Evolutionary conservation across 768 basidiomycete genomes (phyloP), one percentile per base, ranked within the genome.

Genomic region (Lactifluus volemus): DNA sequence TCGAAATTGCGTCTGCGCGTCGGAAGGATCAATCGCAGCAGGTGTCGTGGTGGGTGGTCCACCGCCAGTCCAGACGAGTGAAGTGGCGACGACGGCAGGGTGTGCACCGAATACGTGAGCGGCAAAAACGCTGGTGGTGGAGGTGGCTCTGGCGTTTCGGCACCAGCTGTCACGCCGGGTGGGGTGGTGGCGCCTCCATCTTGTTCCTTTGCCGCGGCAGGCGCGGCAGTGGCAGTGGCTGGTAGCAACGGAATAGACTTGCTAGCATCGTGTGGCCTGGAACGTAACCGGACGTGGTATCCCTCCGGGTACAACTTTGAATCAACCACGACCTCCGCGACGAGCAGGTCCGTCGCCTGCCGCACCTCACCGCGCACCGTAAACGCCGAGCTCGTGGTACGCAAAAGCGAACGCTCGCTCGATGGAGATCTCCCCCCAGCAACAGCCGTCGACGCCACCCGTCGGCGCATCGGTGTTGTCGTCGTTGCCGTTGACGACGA

Each of bases 241-340:
- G 62, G 64, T 38, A 68, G 70, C 25, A 76, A 70, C 36, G 77
- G 68, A 15, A 84, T 71, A 2, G 68, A 73, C 45, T 70, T 69
- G 17, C 71, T 71, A 10, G 68, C 65, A 60, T 77, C 75, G 53
- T 79, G 74, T 63, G 79, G 70, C 25, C 68, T 71, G 29, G 83
- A 83, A 49, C 68, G 68, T 47, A 84, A 68, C 3, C 69, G 63
- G 30, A 89, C 76, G 30, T 79, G 76, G 63, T 90, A 92, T n/a
- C 90, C 90, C 45, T 80, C 78, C 0, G 86, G 82, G 73, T 89
- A 93, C 60, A 89, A 75, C 70, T 86, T 88, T 57, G 88, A 84
- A 73, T 94, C 91, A 30, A 92, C 78, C 30, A 92, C 81, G 34
- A 93, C 69, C 72, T 96, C 93, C 2, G 82, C 82, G 17, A 93